Base-by-base conservation (phyloP, 495 filamentous ascomycete genomes). In the Aspergillus sclerotiicarbonarius region DNA sequence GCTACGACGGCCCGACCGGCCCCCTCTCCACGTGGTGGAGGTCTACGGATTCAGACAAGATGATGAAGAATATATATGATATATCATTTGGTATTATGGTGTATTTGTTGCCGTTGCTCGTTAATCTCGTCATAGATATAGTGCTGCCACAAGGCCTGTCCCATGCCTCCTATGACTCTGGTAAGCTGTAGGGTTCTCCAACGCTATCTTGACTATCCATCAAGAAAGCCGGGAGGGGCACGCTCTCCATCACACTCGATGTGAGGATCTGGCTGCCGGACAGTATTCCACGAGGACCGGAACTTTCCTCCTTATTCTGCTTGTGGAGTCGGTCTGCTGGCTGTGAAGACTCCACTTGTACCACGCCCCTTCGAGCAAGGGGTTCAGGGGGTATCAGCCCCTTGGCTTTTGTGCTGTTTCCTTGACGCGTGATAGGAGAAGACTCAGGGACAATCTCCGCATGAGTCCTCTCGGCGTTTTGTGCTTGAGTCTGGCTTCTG, bases 281-380 rank as follows among this genome's bases (percentile, higher is more conserved):
- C 12, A 78, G 39, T 8, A 76, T 50, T 8, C 59, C 59, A n/a
- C 58, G 62, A 6, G 56, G 51, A 13, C 58, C 56, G 9, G 62
- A 59, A 39, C 60, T 41, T 9, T 53, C 57, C 19, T 6, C 20
- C 43, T 29, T 39, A n/a, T 19, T 39, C 12, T 54, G 58, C 35
- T 54, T 60, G 6, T 60, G 51, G n/a, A 65, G 53, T 47, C 67
- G 67, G 31, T 76, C 75, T 7, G 67, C 69, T 7, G 71, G 67
- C 51, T 79, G 76, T 1, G 76, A 79, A 4, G 76, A 79, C 52
- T 77, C 75, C 13, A 79, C 75, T 58, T 78, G 71, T 13, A 79
- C 69, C 31, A 70, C 64, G 12, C 69, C 69, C 39, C 54, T 68
- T 3, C 44, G 53, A 41, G 18, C 59, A 25, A 67, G 62, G 44